Base-by-base conservation (phyloP, 225 moss, liverwort and hornwort species). In the Sphagnum tenellum region DNA sequence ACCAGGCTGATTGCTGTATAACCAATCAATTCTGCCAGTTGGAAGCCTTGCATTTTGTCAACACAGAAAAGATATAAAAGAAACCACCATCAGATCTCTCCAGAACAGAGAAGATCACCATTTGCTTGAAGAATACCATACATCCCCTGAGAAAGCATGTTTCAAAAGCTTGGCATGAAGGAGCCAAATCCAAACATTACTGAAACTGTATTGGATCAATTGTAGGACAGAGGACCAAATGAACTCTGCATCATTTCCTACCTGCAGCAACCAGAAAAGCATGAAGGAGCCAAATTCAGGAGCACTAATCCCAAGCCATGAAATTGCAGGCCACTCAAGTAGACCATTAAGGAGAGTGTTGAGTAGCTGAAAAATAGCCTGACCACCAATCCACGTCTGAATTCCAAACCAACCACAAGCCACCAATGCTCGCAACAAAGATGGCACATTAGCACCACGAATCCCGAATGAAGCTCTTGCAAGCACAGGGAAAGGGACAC, bases 321-420 rank as follows among this genome's bases (percentile, higher is more conserved):
- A 77, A 45, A 90, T 71, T 46, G 80, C 72, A 55, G 9, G 47
- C 7, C 80, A 8, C 87, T 91, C 9, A 85, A 68, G 49, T 89
- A 57, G 66, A 29, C 29, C 29, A 29, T 29, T 29, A 29, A 29
- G 29, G 29, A 29, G 29, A 29, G 29, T 29, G 29, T 29, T 29
- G 29, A 29, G 29, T 29, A 29, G 29, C 29, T 29, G 29, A 61
- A 72, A 87, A 46, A 91, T 83, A 7, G 94, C 80, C 57, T 91
- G 91, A 10, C 94, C 94, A 12, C 94, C 94, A 8, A 94, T 94
- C 94, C 94, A 94, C 12, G 94, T 94, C 58, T 94, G 94, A 62
- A 94, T 94, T 12, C 94, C 91, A 52, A 94, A 94, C 94, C 94
- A 94, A 0, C 94, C 91, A 66, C 94, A 94, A 7, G 82, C 94